These are phyloP conservation scores for Penicillium sp. DNA, from an alignment of 2,329 filamentous ascomycete species.

Conservation along the genomic window DNA sequence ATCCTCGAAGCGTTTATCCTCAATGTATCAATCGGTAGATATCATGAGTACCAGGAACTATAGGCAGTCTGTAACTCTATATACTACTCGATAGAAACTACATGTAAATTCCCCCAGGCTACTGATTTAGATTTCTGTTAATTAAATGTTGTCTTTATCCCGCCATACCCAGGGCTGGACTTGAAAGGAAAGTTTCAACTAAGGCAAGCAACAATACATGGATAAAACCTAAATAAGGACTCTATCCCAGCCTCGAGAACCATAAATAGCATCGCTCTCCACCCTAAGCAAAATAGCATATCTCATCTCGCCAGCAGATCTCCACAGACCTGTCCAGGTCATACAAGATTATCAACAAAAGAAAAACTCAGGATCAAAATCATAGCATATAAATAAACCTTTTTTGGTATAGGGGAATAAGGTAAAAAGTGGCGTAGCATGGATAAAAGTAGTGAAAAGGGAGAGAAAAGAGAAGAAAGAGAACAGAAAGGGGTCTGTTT, in stretches of 20 bases:
- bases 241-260: not conserved
- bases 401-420: slow-evolving; percentile 7
- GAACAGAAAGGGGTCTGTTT: slow-evolving; percentile 11
- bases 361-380: too few relatives aligned
- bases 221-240: not conserved
- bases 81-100: too few relatives aligned
- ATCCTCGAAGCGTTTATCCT: too few relatives aligned
- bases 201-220: not conserved
- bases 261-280: not conserved
- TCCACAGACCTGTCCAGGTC: not conserved
- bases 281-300: not conserved
- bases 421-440: slow-evolving; percentile 5
- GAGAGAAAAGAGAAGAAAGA: not conserved
- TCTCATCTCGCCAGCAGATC: not conserved
- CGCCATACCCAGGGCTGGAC: too few relatives aligned
- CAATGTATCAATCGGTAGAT: not conserved
- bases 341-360: not conserved
- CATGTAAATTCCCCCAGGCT: too few relatives aligned
- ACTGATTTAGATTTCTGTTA: too few relatives aligned
- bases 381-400: slow-evolving; percentile 5
- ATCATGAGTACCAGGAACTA: too few relatives aligned
- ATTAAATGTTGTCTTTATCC: too few relatives aligned
- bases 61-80: too few relatives aligned
- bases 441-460: not conserved
- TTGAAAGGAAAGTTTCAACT: not conserved